Evolutionary conservation across 768 basidiomycete species (phyloP).

Genomic region (Leccinellum luteum): DNA sequence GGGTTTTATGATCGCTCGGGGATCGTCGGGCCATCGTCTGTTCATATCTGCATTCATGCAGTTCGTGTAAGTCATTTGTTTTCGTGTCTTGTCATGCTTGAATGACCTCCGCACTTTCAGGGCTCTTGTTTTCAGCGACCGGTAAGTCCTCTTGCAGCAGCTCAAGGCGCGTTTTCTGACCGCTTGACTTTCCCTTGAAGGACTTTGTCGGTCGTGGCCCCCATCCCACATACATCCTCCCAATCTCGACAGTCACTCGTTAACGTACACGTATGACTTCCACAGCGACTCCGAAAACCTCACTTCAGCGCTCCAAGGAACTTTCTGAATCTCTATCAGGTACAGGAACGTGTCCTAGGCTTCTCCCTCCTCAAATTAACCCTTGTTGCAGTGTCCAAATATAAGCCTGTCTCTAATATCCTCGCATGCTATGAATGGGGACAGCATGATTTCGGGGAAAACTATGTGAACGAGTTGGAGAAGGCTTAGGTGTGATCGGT

Average conservation of each 20-base stretch:
- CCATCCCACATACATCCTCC: too few relatives aligned
- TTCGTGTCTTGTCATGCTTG: too few relatives aligned
- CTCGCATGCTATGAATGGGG: constrained; percentile 76
- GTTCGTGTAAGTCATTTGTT: too few relatives aligned
- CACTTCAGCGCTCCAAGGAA: constrained; percentile 47
- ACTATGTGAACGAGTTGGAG: constrained; percentile 92
- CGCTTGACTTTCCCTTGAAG: too few relatives aligned
- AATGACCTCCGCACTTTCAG: too few relatives aligned
- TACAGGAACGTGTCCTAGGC: constrained; percentile 46
- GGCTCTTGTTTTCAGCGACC: too few relatives aligned
- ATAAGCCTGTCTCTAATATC: constrained; percentile 87
- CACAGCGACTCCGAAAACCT: constrained; percentile 14
- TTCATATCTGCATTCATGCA: too few relatives aligned
- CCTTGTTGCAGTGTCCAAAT: constrained; percentile 90
- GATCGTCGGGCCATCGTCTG: too few relatives aligned
- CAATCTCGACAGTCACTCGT: constrained; percentile 6
- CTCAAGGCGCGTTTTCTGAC: too few relatives aligned
- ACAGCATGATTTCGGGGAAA: constrained; percentile 94
- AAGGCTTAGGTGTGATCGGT: constrained; percentile 66
- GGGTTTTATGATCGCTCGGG: too few relatives aligned
- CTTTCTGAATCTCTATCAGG: constrained; percentile 51
- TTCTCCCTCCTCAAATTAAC: constrained; percentile 29
- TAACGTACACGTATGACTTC: constrained; percentile 21
- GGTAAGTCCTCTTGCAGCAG: too few relatives aligned
- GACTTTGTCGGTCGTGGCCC: too few relatives aligned